Conservation (phyloP, 495 filamentous ascomycete species). For the Penicillium roqueforti region DNA sequence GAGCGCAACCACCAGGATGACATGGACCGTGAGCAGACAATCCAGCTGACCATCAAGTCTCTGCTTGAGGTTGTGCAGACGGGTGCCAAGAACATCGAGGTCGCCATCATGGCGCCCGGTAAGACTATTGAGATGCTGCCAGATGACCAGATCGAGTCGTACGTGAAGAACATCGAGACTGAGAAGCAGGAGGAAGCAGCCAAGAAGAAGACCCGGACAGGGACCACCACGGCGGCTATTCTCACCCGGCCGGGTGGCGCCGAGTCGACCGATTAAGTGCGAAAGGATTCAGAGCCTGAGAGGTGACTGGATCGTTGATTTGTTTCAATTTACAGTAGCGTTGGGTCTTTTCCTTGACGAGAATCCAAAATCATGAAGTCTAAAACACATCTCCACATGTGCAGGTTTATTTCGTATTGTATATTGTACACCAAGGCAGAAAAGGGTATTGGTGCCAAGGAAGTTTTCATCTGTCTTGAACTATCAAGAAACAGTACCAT, state of each 20-base stretch:
- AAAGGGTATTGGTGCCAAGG: slow-evolving; percentile 21
- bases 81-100: slow-evolving; percentile 98
- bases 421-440: slow-evolving; percentile 21
- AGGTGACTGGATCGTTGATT: slow-evolving; percentile 11
- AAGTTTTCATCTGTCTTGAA: slow-evolving; percentile 7
- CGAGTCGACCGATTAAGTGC: slow-evolving; percentile 26
- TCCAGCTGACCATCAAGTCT: slow-evolving; percentile 95
- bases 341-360: slow-evolving; percentile 26
- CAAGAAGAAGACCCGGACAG: slow-evolving; percentile 86
- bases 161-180: slow-evolving; percentile 96
- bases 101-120: slow-evolving; percentile 96
- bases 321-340: slow-evolving; percentile 30
- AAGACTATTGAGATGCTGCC: slow-evolving; percentile 90
- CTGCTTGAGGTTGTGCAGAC: slow-evolving; percentile 97
- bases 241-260: slow-evolving; percentile 62
- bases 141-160: slow-evolving; percentile 89
- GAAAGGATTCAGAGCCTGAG: slow-evolving; percentile 6
- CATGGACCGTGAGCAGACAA: slow-evolving; percentile 94
- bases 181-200: slow-evolving; percentile 99
- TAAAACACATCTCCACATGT: slow-evolving; percentile 15
- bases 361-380: slow-evolving; percentile 26
- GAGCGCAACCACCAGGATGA: slow-evolving; percentile 97
- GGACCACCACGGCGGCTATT: slow-evolving; percentile 74
- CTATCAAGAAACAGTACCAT: slow-evolving; percentile 17
- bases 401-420: slow-evolving; percentile 14